These are phyloP conservation scores for Alternaria rosae DNA, from an alignment of 2,329 filamentous ascomycete genomes.

Conservation along the genomic window DNA sequence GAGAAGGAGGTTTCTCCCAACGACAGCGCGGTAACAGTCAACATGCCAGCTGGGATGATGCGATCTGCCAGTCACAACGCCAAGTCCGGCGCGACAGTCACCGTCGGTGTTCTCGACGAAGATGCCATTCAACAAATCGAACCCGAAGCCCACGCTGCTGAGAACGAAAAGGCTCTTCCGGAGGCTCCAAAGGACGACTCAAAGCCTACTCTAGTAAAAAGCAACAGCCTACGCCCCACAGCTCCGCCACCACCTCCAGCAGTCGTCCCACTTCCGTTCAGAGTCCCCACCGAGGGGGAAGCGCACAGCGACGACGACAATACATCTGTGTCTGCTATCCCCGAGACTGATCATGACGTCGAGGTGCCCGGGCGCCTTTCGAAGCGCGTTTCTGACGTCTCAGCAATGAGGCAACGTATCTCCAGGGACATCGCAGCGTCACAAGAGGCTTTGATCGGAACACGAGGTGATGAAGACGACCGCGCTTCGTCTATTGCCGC, in stretches of 20 bases:
- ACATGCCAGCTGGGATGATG: slow-evolving; percentile 58
- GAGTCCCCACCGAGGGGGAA: slow-evolving; percentile 59
- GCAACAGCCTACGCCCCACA: slow-evolving; percentile 32
- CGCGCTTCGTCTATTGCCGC: slow-evolving; percentile 58
- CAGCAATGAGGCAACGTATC: slow-evolving; percentile 38
- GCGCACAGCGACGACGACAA: slow-evolving; percentile 55
- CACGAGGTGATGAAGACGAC: slow-evolving; percentile 49
- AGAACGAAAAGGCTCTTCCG: slow-evolving; percentile 6
- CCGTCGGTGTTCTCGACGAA: slow-evolving; percentile 62
- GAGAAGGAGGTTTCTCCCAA: slow-evolving; percentile 52
- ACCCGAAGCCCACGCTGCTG: slow-evolving; percentile 26
- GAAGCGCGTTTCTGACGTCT: slow-evolving; percentile 45
- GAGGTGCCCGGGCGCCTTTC: slow-evolving; percentile 37
- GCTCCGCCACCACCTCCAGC: slow-evolving; percentile 58
- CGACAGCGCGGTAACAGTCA: slow-evolving; percentile 63
- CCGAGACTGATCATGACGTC: slow-evolving; percentile 30
- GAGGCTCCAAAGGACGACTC: slow-evolving; percentile 8
- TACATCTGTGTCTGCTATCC: slow-evolving; percentile 65
- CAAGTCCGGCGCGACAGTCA: slow-evolving; percentile 56
- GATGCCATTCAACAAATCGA: slow-evolving; percentile 52
- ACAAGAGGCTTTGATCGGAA: slow-evolving; percentile 47
- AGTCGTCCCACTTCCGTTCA: slow-evolving; percentile 72
- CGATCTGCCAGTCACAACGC: slow-evolving; percentile 42
- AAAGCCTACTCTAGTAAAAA: slow-evolving; percentile 7
- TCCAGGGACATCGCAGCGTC: slow-evolving; percentile 35